A percentile compares a stretch with the other conserved stretches of the same genome.
Evolutionary conservation across 345 rosid species (phyloP).

Genomic region (Aquilaria sinensis): DNA sequence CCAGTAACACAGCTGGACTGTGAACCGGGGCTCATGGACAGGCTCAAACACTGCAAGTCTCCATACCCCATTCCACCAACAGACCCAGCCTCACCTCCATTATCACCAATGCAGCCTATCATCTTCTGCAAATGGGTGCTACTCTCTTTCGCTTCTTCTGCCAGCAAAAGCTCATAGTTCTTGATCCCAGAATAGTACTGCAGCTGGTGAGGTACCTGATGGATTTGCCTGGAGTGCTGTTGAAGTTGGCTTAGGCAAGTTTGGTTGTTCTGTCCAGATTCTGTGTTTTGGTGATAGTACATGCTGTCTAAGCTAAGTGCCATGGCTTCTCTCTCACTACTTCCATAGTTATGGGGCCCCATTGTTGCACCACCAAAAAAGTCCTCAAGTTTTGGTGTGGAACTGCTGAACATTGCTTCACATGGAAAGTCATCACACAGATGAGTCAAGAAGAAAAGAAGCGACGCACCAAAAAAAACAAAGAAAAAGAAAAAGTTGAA

Average conservation of each 20-base stretch:
- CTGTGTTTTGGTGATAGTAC: slow-evolving; percentile 31
- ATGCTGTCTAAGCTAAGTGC: slow-evolving; percentile 71
- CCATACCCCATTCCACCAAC: slow-evolving; percentile 56
- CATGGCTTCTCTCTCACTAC: slow-evolving; percentile 58
- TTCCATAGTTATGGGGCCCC: slow-evolving; percentile 69
- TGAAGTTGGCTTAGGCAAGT: slow-evolving; percentile 25
- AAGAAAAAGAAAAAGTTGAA: no score
- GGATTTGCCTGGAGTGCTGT: slow-evolving; percentile 24
- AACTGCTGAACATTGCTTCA: slow-evolving; percentile 41
- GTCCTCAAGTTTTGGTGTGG: slow-evolving; percentile 87
- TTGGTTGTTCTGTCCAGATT: slow-evolving; percentile 33
- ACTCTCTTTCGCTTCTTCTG: slow-evolving; percentile 19
- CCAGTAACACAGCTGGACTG: slow-evolving; percentile 81
- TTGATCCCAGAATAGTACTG: slow-evolving; percentile 33
- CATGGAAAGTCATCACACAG: slow-evolving; percentile 23
- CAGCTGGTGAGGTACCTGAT: slow-evolving; percentile 28
- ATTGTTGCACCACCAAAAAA: slow-evolving; percentile 66
- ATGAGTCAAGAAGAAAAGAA: slow-evolving; percentile 11
- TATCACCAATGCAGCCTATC: slow-evolving; percentile 29
- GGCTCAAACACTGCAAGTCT: slow-evolving; percentile 80
- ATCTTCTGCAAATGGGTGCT: slow-evolving; percentile 34
- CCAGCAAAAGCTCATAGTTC: slow-evolving; percentile 33
- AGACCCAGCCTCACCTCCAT: slow-evolving; percentile 31
- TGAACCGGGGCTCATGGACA: slow-evolving; percentile 96
- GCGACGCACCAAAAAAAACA: background rate